Percentiles rank a stretch among this genome's conserved stretches.
Conservation (phyloP, 345 rosid species). For the Linum usitatissimum region DNA sequence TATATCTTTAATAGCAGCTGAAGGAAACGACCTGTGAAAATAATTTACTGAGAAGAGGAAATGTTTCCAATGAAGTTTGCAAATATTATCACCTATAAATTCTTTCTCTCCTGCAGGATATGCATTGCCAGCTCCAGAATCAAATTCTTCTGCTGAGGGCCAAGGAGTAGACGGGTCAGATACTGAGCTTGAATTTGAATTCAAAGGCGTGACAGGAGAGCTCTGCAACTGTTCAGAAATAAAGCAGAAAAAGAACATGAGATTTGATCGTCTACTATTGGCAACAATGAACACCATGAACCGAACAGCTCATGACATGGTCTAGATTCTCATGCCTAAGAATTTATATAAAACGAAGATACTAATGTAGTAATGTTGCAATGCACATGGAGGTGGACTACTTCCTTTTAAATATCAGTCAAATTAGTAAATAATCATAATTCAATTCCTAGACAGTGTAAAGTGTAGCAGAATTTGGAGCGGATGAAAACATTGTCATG, state of each 20-base stretch:
- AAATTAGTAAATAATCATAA: no score
- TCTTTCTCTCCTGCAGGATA: conserved; percentile 26
- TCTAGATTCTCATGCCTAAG: background rate
- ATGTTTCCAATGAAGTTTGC: background rate
- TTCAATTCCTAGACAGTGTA: background rate
- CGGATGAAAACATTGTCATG: background rate
- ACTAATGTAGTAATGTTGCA: background rate
- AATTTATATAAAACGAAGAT: background rate
- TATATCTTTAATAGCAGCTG: background rate
- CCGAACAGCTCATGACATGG: background rate
- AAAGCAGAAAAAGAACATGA: conserved; percentile 14
- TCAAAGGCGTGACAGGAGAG: conserved; percentile 63
- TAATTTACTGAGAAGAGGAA: background rate
- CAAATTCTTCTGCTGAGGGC: conserved; percentile 48
- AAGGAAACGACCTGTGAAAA: background rate
- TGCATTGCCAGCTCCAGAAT: conserved; percentile 40
- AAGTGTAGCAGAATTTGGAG: background rate
- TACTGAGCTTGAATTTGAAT: conserved; percentile 71
- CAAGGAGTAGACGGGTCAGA: conserved; percentile 48
- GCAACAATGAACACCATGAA: background rate
- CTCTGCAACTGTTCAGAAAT: conserved; percentile 40
- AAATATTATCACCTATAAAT: conserved; percentile 18
- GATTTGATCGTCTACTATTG: background rate
- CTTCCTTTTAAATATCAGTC: background rate
- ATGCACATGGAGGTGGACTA: background rate